These are phyloP conservation scores for Tolypocladium ovalisporum DNA, from an alignment of 2,329 filamentous ascomycete genomes.

Conservation along the genomic window DNA sequence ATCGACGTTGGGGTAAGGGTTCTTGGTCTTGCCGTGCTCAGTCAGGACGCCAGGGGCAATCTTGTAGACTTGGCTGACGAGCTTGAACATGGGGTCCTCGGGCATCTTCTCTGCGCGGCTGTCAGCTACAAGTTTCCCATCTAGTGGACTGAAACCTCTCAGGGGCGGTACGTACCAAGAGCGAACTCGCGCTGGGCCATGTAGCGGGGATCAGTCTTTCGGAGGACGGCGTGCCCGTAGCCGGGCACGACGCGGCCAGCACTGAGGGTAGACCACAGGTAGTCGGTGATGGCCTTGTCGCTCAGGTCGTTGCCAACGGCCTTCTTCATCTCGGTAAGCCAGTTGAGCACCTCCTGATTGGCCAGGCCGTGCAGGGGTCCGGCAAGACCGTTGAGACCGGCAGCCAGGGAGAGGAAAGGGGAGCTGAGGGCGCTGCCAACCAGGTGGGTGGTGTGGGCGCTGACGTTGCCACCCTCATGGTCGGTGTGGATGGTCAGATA, in stretches of 20 bases:
- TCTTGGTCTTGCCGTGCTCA: conserved; percentile 99
- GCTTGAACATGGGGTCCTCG: conserved; percentile 99
- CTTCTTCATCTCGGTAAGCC: conserved; percentile 99
- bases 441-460: conserved; percentile 95
- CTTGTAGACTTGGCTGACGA: conserved; percentile 99
- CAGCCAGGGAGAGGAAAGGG: conserved; percentile 90
- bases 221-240: conserved; percentile 97
- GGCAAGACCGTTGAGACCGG: conserved; percentile 95
- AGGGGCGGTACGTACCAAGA: conserved; percentile 37
- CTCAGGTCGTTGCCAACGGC: conserved; percentile 84
- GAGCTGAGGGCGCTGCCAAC: conserved; percentile 95
- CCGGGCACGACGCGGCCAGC: conserved; percentile 90
- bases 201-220: conserved; percentile 99
- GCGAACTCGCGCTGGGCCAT: conserved; percentile 96
- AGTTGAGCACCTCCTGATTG: conserved; percentile 99
- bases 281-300: conserved; percentile 94
- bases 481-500: conserved; percentile 99
- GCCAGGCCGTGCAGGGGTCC: conserved; percentile 97
- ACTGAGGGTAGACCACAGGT: conserved; percentile 97
- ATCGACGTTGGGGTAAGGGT: conserved; percentile 98
- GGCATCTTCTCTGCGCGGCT: conserved; percentile 60
- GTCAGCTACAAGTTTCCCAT: conserved; percentile 14
- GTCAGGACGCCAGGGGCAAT: conserved; percentile 95
- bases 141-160: background rate
- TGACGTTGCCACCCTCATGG: conserved; percentile 99